These are phyloP conservation scores for Yarrowia porcina DNA, from an alignment of 805 yeast genomes.

Conservation along the genomic window DNA sequence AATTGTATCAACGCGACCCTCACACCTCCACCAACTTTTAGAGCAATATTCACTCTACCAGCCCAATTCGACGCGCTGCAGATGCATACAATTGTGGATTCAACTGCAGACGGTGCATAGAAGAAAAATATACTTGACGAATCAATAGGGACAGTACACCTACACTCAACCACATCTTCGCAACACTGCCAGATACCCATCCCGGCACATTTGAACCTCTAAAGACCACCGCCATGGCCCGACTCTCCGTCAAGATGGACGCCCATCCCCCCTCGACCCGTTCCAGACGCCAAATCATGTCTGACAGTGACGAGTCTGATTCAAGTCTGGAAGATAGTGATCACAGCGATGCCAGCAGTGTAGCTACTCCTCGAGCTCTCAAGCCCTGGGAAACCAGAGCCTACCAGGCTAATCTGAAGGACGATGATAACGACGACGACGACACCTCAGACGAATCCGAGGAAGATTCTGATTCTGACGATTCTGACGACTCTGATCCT, in stretches of 20 bases:
- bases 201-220: background rate
- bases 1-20: background rate
- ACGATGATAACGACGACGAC: background rate
- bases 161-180: background rate
- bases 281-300: conserved; percentile 1
- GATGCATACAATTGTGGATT: background rate
- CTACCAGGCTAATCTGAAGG: background rate
- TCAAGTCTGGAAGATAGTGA: background rate
- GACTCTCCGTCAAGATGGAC: background rate
- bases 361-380: background rate
- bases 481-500: conserved; percentile 12
- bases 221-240: background rate
- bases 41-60: background rate
- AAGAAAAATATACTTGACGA: conserved; percentile 7
- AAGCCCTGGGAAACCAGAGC: conserved; percentile 7
- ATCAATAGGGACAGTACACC: too few relatives aligned
- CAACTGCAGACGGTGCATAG: conserved; percentile 5
- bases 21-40: background rate
- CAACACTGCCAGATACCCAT: background rate
- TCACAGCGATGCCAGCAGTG: background rate
- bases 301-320: conserved; percentile 4
- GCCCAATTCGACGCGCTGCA: background rate
- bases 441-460: background rate
- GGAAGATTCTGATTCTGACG: background rate
- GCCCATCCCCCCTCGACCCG: conserved; percentile 12